Percentiles rank a stretch among this genome's conserved stretches.
Conservation (phyloP, 2,329 filamentous ascomycete genomes). For the Myriosclerotinia scirpicola region DNA sequence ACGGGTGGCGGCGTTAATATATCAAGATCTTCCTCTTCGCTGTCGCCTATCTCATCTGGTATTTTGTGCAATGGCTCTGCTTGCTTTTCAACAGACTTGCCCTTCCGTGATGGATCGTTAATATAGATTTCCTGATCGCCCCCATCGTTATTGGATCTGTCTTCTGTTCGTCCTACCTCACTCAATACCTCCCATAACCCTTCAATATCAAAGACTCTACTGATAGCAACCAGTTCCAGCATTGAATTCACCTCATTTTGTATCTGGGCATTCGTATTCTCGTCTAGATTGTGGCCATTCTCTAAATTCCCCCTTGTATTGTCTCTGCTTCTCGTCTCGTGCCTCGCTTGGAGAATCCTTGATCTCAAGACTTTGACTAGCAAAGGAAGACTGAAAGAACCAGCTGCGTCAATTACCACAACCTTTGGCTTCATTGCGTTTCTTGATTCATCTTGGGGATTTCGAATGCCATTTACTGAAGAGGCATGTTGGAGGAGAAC, state of each 20-base stretch:
- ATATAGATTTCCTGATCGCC: background rate
- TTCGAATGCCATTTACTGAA: background rate
- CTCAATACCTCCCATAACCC: conserved; percentile 57
- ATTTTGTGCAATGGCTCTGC: background rate
- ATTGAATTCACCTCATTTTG: conserved; percentile 30
- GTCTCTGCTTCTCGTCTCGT: background rate
- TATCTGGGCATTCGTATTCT: conserved; percentile 8
- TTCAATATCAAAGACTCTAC: conserved; percentile 58
- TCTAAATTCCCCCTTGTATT: background rate
- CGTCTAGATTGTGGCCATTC: background rate
- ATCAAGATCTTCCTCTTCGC: conserved; percentile 23
- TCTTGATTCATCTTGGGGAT: background rate
- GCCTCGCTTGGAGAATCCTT: conserved; percentile 21
- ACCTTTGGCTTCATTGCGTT: conserved; percentile 26
- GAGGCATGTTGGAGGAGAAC: conserved; percentile 25
- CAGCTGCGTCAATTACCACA: conserved; percentile 38
- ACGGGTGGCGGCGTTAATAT: background rate
- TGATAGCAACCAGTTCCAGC: conserved; percentile 54
- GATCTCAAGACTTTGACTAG: conserved; percentile 35
- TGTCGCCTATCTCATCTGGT: conserved; percentile 41
- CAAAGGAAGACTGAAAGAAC: conserved; percentile 36
- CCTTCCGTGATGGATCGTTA: background rate
- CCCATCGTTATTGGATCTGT: background rate
- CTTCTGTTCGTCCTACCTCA: conserved; percentile 44
- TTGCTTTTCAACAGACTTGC: background rate